Base-by-base conservation (phyloP, 495 filamentous ascomycete species). In the Durotheca rogersii region DNA sequence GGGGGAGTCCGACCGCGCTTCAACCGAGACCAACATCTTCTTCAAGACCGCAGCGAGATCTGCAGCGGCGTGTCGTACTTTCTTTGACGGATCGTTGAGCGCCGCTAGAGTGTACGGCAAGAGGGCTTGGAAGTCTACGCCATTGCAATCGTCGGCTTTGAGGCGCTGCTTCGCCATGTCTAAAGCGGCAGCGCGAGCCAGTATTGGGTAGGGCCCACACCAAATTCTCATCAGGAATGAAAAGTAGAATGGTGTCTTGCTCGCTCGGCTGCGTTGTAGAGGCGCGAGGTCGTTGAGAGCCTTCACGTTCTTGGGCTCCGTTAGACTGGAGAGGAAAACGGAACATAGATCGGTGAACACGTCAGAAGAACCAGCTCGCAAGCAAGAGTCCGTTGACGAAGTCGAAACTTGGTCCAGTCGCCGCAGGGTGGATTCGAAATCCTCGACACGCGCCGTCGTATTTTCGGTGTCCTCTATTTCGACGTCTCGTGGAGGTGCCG, bases 141-240 rank as follows among this genome's bases (percentile, higher is more conserved):
- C 67, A 17, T 67, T 53, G 27, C 67, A 75, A 19, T 76, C 66
- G 5, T 59, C 57, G 7, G 73, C 73, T 37, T 72, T 73, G 15
- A 94, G 56, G 15, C 76, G 67, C 4, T 68, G 64, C 14, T 77
- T 79, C 17, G 82, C 74, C 38, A 76, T 71, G 27, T 79, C 79
- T 40, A 95, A 65, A 3, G 90, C 90, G 14, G 82, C 77, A 18
- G 76, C 73, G 52, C 86, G 80, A 10, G 82, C 84, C 31, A 84
- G 67, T 12, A 77, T 80, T 19, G 89, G 85, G 52, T 83, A 83
- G 10, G 77, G 74, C 0, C 85, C 80, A 46, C 85, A 88, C 81
- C 89, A 88, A 14, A 89, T 76, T 30, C 81, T 76, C 45, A 83
- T 72, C 46, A 91, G 84, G 64, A 96, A 92, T 3, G 84, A 86